A percentile compares a stretch with the other conserved stretches of the same genome.
phyloP scores from a whole-genome alignment of 768 basidiomycete genomes.

The Auricularia cornea region DNA sequence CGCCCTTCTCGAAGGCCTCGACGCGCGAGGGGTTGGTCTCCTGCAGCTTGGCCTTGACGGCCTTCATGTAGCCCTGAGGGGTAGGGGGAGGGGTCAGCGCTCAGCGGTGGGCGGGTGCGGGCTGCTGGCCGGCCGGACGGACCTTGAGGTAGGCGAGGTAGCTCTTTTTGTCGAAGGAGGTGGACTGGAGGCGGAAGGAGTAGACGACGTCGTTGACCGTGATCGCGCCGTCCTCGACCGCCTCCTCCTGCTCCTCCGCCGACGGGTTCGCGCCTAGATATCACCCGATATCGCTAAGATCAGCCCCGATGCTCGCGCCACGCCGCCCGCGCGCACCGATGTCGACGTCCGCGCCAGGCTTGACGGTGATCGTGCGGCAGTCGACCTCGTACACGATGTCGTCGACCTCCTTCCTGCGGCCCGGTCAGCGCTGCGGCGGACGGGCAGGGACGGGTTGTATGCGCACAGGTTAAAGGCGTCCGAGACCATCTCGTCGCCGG shows the following conservation, averaged over 20 bases:
- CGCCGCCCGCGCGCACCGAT: slow-evolving; percentile 52
- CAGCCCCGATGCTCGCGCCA: not conserved
- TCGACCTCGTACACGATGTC: slow-evolving; percentile 82
- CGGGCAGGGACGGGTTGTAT: not conserved
- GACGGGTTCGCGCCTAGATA: slow-evolving; percentile 83
- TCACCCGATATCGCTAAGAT: slow-evolving; percentile 3
- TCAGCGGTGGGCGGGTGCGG: slow-evolving; percentile 4
- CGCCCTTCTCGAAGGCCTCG: slow-evolving; percentile 72
- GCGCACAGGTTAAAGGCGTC: slow-evolving; percentile 84
- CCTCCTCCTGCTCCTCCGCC: slow-evolving; percentile 75
- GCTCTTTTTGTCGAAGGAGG: slow-evolving; percentile 85
- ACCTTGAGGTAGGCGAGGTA: slow-evolving; percentile 81
- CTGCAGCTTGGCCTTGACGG: slow-evolving; percentile 59
- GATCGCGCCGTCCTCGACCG: slow-evolving; percentile 65
- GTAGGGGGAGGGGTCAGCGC: not conserved
- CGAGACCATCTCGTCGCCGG: slow-evolving; percentile 86
- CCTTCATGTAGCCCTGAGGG: slow-evolving; percentile 88
- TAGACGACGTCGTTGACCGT: slow-evolving; percentile 84
- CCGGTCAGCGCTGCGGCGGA: not conserved
- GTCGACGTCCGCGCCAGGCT: slow-evolving; percentile 72
- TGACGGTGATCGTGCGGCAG: slow-evolving; percentile 60
- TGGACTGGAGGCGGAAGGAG: slow-evolving; percentile 82
- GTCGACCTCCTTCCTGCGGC: slow-evolving; percentile 62
- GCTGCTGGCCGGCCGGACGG: slow-evolving; percentile 10
- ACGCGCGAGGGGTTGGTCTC: slow-evolving; percentile 52